Evolutionary conservation across 2,329 filamentous ascomycete species (phyloP), one percentile per base, ranked within the genome.

Genomic region (Zelopaecilomyces penicillatus): DNA sequence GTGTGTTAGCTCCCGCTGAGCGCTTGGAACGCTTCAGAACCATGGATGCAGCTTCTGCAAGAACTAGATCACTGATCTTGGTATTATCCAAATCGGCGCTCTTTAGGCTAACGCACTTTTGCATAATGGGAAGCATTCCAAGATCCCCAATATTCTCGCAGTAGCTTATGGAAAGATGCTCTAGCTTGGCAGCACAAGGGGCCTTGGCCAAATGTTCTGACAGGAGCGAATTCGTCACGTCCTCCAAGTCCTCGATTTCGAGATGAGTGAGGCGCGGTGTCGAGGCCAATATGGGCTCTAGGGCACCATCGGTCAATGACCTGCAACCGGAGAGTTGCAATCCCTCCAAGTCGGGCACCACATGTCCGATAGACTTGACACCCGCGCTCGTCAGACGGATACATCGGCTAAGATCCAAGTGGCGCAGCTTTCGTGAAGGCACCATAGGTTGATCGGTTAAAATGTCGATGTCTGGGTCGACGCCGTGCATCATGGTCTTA

Each of bases 71-170:
- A 11, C 87, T 91, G 50, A 95, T 81, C 39, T 86, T 82, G 0
- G 91, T 97, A 62, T 97, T 97, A 68, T 98, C 93, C 73, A 97
- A 82, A 42, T 94, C 87, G 10, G 95, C 68, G 30, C 75, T 86
- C 39, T 73, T 72, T 10, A 97, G 73, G 10, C 68, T 74, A 0
- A 75, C 73, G 62, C 89, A 95, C 30, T 74, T 76, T 57, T 88
- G 87, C 53, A 97, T 72, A 3, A 96, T 70, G 1, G 86, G 85
- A 0, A 95, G 71, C 77, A 96, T 85, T 45, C 91, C 91, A 0
- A 73, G 68, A 59, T 97, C 93, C 27, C 88, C 82, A 2, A 98
- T 65, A 44, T 78, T 81, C 61, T 95, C 91, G 61, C 93, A 98
- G 62, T 89, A 95, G 56, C 87, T 91, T 54, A 97, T 76, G 43